Evolutionary conservation across 108 stramenopile species (phyloP).

Genomic region (Cyclotella distinguenda): DNA sequence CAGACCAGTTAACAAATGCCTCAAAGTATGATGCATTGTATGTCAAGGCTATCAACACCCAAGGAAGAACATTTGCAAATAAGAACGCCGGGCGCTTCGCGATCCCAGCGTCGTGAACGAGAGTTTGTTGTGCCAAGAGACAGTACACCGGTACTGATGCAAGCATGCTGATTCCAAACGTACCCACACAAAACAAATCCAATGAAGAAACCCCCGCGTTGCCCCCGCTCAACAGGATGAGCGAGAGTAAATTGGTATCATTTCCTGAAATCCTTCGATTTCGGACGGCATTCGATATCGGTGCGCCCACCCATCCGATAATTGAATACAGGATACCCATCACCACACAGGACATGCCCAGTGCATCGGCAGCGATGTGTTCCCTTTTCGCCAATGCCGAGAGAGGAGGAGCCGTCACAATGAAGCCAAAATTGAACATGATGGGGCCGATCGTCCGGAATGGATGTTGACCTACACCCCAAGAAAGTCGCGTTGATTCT

Average conservation of each 20-base stretch:
- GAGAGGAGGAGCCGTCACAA: constrained; percentile 29
- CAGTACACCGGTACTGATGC: constrained; percentile 40
- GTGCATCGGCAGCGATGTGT: constrained; percentile 22
- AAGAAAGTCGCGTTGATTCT: constrained; percentile 1
- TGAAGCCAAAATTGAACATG: constrained; percentile 42
- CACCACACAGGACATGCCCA: constrained; percentile 34
- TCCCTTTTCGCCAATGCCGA: constrained; percentile 29
- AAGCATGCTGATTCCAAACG: constrained; percentile 24
- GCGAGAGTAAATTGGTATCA: constrained; percentile 35
- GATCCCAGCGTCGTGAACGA: constrained; percentile 34
- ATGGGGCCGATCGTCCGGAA: constrained; percentile 34
- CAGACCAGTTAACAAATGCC: constrained; percentile 43
- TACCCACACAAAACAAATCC: constrained; percentile 27
- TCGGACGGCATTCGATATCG: constrained; percentile 29
- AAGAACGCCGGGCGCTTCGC: constrained; percentile 18
- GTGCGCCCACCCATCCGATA: constrained; percentile 27
- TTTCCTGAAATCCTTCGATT: constrained; percentile 27
- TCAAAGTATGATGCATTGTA: constrained; percentile 45
- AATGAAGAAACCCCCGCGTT: constrained; percentile 10
- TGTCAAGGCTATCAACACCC: constrained; percentile 39
- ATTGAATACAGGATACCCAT: constrained; percentile 31
- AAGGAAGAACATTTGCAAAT: constrained; percentile 34
- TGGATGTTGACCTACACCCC: constrained; percentile 26
- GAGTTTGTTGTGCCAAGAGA: constrained; percentile 38
- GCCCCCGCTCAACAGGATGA: constrained; percentile 28